Evolutionary conservation across 2,329 filamentous ascomycete species (phyloP), one percentile per base, ranked within the genome.

Genomic region (Rachicladosporium sp.): DNA sequence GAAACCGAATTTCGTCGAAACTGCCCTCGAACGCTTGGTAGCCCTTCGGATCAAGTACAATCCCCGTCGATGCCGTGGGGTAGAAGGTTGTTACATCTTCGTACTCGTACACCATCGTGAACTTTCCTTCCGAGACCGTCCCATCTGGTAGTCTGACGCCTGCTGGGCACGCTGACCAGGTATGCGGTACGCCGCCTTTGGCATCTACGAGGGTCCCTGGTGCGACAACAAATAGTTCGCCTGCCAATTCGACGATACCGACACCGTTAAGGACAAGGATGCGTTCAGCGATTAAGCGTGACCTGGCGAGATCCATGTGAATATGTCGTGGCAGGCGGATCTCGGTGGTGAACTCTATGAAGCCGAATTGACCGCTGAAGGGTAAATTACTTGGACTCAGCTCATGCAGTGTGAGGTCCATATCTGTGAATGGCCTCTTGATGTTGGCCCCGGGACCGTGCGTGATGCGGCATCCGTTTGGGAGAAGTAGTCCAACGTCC

Each of bases 101-200:
- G 31, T 48, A 52, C 39, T 51, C 50, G 37, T 49, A 51, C 10
- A 51, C 41, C 50, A 49, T 48, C 3, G 46, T 50, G 31, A 51
- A 51, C 9, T 31, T 47, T 6, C 45, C 48, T 8, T 30, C 40
- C 10, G 42, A 47, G 10, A 50, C 41, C 12, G 9, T 47, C 4
- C 48, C 48, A 38, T 52, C 42, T 3, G 46, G 46, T 33, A 52
- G 39, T 33, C 35, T 46, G 7, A 52, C 42, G 10, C 43, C 49
- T 13, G 43, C 40, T 29, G 46, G 47, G 40, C 49, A 50, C n/a
- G 49, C 47, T 11, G 49, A 47, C 29, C 46, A 50, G 3, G 45
- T 50, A 38, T 51, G 47, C 13, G 48, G 46, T 4, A 50, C 48
- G 15, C 47, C 47, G 4, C 49, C 46, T 6, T 41, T 33, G n/a